Percentiles rank a stretch among this genome's conserved stretches.
phyloP scores from a whole-genome alignment of 169 alveolate genomes.

The Neospora caninum region DNA sequence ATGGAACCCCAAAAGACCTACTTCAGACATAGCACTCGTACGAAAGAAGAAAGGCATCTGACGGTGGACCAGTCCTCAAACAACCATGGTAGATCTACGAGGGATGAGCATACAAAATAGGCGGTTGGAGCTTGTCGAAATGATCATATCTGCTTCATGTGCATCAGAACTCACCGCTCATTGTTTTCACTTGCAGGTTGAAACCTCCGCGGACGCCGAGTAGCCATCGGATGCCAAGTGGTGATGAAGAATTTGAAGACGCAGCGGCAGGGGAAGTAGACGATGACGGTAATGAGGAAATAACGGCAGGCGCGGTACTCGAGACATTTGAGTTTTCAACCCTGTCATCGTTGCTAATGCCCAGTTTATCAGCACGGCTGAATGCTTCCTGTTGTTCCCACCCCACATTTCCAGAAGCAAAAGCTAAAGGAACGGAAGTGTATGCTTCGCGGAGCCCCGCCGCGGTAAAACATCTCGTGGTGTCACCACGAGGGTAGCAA shows the following conservation, averaged over 20 bases:
- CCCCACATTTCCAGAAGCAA: background rate
- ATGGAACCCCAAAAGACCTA: too few relatives aligned
- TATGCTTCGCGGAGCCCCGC: background rate
- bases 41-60: too few relatives aligned
- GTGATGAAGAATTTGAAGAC: background rate
- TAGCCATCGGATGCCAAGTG: background rate
- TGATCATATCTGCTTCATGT: too few relatives aligned
- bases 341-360: background rate
- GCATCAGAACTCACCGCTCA: conserved; percentile 84
- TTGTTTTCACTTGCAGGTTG: conserved; percentile 93
- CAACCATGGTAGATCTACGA: too few relatives aligned
- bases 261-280: background rate
- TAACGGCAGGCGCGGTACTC: background rate
- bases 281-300: background rate
- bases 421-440: background rate
- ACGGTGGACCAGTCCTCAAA: too few relatives aligned
- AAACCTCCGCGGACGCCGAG: conserved; percentile 67
- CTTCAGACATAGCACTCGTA: too few relatives aligned
- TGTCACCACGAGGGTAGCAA: background rate
- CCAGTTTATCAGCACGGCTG: too few relatives aligned
- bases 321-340: background rate
- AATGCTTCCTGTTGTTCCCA: too few relatives aligned
- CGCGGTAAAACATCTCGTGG: background rate
- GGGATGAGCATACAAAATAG: too few relatives aligned
- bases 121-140: too few relatives aligned